Evolutionary conservation across 2,329 filamentous ascomycete genomes (phyloP).

Genomic region (Diaporthe ilicicola): DNA sequence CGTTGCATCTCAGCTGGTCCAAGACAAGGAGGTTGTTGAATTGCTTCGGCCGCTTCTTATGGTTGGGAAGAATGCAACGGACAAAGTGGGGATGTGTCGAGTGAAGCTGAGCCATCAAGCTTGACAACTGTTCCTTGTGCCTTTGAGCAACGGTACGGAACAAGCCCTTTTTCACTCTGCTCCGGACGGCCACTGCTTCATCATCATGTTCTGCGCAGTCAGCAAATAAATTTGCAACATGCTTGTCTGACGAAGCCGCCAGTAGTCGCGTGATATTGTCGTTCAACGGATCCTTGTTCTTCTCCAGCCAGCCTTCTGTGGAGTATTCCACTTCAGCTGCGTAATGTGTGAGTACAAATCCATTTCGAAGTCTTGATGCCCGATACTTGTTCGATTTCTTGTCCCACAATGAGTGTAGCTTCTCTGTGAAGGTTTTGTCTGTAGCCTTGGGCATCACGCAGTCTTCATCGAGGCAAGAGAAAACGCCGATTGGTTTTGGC

Average conservation of each 20-base stretch:
- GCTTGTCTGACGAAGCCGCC: constrained; percentile 81
- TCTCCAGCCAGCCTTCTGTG: constrained; percentile 94
- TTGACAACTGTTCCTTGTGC: constrained; percentile 98
- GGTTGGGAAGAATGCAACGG: constrained; percentile 95
- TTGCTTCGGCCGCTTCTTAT: constrained; percentile 95
- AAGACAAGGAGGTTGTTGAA: constrained; percentile 92
- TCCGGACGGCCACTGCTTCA: constrained; percentile 71
- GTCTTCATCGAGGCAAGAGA: constrained; percentile 97
- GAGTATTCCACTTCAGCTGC: constrained; percentile 98
- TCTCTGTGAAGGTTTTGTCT: constrained; percentile 96
- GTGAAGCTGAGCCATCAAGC: constrained; percentile 90
- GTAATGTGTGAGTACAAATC: constrained; percentile 96
- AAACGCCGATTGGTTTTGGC: constrained; percentile 96
- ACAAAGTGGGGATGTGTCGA: constrained; percentile 98
- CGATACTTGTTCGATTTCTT: constrained; percentile 95
- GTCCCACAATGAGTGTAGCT: constrained; percentile 96
- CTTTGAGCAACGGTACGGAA: constrained; percentile 96
- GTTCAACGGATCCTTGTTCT: constrained; percentile 98
- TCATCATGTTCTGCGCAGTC: constrained; percentile 89
- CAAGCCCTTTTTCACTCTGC: constrained; percentile 93
- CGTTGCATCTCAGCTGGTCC: constrained; percentile 97
- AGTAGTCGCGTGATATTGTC: constrained; percentile 94
- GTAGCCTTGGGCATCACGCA: constrained; percentile 99
- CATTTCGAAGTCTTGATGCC: constrained; percentile 84
- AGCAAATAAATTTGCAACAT: constrained; percentile 84